A percentile compares a stretch with the other conserved stretches of the same genome.
Evolutionary conservation across 2,329 filamentous ascomycete genomes (phyloP).

Genomic region (Ophiostoma perfectum): DNA sequence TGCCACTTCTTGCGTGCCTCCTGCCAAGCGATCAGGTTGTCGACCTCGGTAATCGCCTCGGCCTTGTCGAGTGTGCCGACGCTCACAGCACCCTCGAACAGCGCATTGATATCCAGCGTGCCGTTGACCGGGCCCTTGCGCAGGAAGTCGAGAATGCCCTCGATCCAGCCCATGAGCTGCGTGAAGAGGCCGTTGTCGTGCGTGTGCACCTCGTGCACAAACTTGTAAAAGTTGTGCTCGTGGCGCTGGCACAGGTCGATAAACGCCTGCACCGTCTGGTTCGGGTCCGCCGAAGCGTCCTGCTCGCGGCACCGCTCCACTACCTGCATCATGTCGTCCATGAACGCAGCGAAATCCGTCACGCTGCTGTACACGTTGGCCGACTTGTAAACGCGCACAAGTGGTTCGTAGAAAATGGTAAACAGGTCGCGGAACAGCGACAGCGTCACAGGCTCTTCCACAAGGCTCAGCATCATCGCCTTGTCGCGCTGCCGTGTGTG

Average conservation of each 20-base stretch:
- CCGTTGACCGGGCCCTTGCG: slow-evolving; percentile 79
- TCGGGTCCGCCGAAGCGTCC: slow-evolving; percentile 90
- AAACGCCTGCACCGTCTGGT: slow-evolving; percentile 96
- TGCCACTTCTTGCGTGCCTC: slow-evolving; percentile 97
- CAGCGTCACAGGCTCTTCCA: slow-evolving; percentile 96
- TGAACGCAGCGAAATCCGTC: slow-evolving; percentile 89
- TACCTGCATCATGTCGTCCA: slow-evolving; percentile 82
- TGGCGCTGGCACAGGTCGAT: slow-evolving; percentile 94
- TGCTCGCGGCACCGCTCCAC: slow-evolving; percentile 61
- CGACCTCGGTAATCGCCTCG: slow-evolving; percentile 71
- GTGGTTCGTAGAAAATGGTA: slow-evolving; percentile 96
- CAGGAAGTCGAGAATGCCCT: slow-evolving; percentile 89
- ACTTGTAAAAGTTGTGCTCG: slow-evolving; percentile 97
- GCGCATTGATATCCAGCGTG: slow-evolving; percentile 86
- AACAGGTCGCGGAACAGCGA: slow-evolving; percentile 93
- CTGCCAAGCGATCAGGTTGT: slow-evolving; percentile 86
- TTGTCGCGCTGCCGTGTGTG: slow-evolving; percentile 90
- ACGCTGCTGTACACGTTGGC: slow-evolving; percentile 97
- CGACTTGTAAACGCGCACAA: slow-evolving; percentile 96
- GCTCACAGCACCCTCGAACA: slow-evolving; percentile 75
- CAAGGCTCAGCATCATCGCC: slow-evolving; percentile 91
- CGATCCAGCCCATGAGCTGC: slow-evolving; percentile 94
- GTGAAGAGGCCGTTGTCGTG: slow-evolving; percentile 97
- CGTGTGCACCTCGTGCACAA: slow-evolving; percentile 94
- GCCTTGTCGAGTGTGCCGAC: slow-evolving; percentile 63